Evolutionary conservation across 75 land plant species (phyloP).

Genomic region (Pinus tabuliformis): DNA sequence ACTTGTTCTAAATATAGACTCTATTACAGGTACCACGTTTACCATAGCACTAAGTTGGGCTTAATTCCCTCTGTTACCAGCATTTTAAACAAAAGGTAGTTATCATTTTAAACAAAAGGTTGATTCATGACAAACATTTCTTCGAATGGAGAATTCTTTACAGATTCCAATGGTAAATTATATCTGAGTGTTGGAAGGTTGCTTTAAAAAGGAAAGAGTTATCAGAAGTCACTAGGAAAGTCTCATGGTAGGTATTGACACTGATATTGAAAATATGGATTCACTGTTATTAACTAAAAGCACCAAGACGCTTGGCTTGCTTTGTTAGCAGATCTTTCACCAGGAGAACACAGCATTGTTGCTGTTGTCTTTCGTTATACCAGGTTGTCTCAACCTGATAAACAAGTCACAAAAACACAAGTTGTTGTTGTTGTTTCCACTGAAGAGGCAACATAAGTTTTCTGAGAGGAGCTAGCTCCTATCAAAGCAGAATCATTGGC

Average conservation of each 20-base stretch:
- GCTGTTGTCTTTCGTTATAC: slow-evolving; percentile 90
- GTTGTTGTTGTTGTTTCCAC: slow-evolving; percentile 50
- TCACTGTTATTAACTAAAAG: slow-evolving; percentile 79
- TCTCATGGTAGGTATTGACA: slow-evolving; percentile 22
- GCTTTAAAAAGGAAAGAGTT: too few relatives aligned
- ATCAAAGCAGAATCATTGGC: slow-evolving; percentile 91
- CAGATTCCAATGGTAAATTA: too few relatives aligned
- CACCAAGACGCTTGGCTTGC: slow-evolving; percentile 90
- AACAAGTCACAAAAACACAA: slow-evolving; percentile 88
- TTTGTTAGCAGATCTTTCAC: slow-evolving; percentile 61
- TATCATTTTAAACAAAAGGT: too few relatives aligned
- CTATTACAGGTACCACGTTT: too few relatives aligned
- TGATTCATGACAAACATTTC: too few relatives aligned
- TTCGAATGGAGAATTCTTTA: too few relatives aligned
- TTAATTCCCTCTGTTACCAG: too few relatives aligned
- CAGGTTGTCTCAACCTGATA: slow-evolving; percentile 82
- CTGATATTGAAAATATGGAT: slow-evolving; percentile 42
- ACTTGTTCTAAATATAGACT: too few relatives aligned
- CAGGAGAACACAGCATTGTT: slow-evolving; percentile 73
- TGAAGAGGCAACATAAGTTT: slow-evolving; percentile 79
- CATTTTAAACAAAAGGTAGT: too few relatives aligned
- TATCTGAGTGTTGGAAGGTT: too few relatives aligned
- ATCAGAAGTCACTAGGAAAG: slow-evolving; percentile 4
- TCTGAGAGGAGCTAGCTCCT: slow-evolving; percentile 84
- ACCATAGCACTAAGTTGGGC: too few relatives aligned